Evolutionary conservation across 805 yeast species (phyloP).

Genomic region (Lipomyces sp.): DNA sequence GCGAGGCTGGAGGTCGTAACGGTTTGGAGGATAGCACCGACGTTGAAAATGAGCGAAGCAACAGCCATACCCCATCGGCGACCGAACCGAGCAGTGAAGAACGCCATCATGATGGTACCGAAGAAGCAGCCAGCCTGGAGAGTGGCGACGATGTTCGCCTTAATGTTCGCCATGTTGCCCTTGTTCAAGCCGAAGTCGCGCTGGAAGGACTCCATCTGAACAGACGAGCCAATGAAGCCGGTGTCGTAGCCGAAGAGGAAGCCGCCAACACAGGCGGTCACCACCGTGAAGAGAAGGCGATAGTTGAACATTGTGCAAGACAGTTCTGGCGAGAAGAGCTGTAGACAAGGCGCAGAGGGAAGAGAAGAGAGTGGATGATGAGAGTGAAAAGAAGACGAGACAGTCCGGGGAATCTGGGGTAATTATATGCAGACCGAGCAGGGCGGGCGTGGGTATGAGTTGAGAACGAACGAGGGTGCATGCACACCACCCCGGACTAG

Average conservation of each 20-base stretch:
- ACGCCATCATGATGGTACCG: conserved; percentile 49
- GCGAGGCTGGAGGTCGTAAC: conserved; percentile 27
- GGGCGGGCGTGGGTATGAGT: background rate
- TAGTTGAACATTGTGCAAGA: conserved; percentile 39
- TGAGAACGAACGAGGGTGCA: background rate
- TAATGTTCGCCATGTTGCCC: conserved; percentile 33
- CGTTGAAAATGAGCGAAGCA: conserved; percentile 38
- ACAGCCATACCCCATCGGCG: conserved; percentile 60
- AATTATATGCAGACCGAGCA: background rate
- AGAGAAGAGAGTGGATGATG: background rate
- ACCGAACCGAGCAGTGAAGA: conserved; percentile 14
- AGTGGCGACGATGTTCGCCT: conserved; percentile 24
- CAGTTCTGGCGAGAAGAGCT: background rate
- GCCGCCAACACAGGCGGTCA: conserved; percentile 50
- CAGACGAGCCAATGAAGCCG: conserved; percentile 55
- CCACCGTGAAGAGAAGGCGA: conserved; percentile 44
- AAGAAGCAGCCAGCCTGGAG: conserved; percentile 33
- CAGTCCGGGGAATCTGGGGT: too few relatives aligned
- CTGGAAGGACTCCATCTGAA: conserved; percentile 46
- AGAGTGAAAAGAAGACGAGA: too few relatives aligned
- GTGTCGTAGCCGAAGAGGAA: conserved; percentile 55
- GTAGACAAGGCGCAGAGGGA: background rate
- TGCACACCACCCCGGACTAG: too few relatives aligned
- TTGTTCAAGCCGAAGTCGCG: conserved; percentile 45
- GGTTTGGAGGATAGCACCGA: conserved; percentile 36